phyloP scores from a whole-genome alignment of 1,284 basidiomycete genomes.

The Tilletia walkeri region DNA sequence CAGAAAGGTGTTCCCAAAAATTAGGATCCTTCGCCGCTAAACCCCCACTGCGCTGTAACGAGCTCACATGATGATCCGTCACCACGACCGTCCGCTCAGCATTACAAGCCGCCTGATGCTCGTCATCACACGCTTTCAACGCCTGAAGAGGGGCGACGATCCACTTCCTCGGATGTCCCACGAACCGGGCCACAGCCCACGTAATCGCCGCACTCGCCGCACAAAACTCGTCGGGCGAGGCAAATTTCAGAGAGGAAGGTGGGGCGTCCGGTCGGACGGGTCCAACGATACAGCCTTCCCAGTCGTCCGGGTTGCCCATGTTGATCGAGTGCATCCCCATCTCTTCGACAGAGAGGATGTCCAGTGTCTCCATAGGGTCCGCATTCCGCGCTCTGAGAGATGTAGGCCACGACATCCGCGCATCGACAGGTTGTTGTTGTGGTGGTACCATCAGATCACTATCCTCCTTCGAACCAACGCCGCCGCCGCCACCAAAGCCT shows the following conservation, averaged over 20 bases:
- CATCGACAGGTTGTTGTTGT: background rate
- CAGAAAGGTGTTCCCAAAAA: background rate
- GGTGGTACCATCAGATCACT: background rate
- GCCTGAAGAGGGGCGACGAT: constrained; percentile 30
- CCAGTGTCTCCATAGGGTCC: constrained; percentile 40
- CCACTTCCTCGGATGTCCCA: constrained; percentile 40
- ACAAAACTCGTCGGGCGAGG: constrained; percentile 7
- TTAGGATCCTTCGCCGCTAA: background rate
- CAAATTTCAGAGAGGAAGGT: constrained; percentile 1
- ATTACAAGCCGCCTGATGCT: background rate
- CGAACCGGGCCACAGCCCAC: constrained; percentile 39
- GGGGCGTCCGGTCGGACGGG: constrained; percentile 11
- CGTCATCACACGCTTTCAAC: background rate
- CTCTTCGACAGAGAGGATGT: constrained; percentile 46
- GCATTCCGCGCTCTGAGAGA: constrained; percentile 23
- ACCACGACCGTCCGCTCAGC: constrained; percentile 36
- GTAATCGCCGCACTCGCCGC: constrained; percentile 13
- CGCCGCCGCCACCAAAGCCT: background rate
- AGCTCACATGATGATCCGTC: constrained; percentile 25
- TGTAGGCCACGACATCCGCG: constrained; percentile 2
- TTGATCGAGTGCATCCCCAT: constrained; percentile 48
- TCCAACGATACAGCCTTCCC: constrained; percentile 39
- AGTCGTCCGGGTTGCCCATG: constrained; percentile 43
- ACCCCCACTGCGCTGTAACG: background rate
- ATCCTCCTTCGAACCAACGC: background rate